Base-by-base conservation (phyloP, 2,329 filamentous ascomycete genomes). In the Exserohilum rostratum region DNA sequence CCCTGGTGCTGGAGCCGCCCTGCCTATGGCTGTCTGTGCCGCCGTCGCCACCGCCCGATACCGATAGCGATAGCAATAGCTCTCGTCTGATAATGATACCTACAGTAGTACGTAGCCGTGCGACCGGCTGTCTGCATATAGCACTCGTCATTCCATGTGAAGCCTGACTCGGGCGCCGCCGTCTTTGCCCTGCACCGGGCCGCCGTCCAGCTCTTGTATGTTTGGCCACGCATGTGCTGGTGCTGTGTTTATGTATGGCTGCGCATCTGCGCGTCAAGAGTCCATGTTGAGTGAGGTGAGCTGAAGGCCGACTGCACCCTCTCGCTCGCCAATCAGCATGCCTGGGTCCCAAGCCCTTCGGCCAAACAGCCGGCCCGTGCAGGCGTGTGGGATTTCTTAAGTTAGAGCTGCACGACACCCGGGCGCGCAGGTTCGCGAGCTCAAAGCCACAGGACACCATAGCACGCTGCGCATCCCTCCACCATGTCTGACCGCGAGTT, bases 401-500 rank as follows among this genome's bases (percentile, higher is more conserved):
- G 30, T 50, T 51, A 30, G 56, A 29, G 38, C 45, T 44, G 48
- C 39, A 38, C 31, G 15, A 38, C 35, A 18, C 46, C 27, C 27
- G 15, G 35, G 46, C 46, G 37, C 43, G 30, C 31, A 34, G 6
- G 43, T 11, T 2, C 38, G 33, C 15, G 35, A 54, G 54, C 53
- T 44, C 39, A 44, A 57, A 39, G 45, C 56, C 55, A 35, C 30
- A 35, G 12, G 12, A 46, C 18, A 5, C 31, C 55, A 48, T 37
- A 37, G 29, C 29, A 15, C 53, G 49, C 52, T 46, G 60, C 63
- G 55, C 61, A 60, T 50, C 50, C 60, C 34, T 51, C 60, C 62
- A 68, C 54, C 63, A 77, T 77, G 75, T 76, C 73, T 53, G 75
- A 77, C 55, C 74, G 75, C 66, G 75, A 77, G 67, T 76, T 77